phyloP scores from a whole-genome alignment of 2,329 filamentous ascomycete species.

The Claviceps citrina region DNA sequence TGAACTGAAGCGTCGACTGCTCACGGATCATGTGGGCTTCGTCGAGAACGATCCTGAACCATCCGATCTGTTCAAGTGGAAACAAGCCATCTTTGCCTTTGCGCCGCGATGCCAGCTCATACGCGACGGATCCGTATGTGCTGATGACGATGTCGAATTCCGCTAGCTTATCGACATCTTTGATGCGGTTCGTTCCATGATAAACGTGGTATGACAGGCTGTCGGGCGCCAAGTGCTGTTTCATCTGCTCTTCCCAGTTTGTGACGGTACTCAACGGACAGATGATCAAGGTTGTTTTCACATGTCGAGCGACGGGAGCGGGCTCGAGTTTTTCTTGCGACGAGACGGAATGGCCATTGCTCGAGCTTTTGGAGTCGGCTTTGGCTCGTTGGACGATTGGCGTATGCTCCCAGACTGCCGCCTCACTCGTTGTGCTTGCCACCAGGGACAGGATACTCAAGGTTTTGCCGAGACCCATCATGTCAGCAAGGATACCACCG shows the following conservation, averaged over 20 bases:
- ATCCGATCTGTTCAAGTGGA: constrained; percentile 65
- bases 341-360: constrained; percentile 10
- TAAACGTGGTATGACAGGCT: constrained; percentile 66
- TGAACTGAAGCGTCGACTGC: constrained; percentile 64
- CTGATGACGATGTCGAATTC: constrained; percentile 77
- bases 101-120: constrained; percentile 53
- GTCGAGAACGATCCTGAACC: constrained; percentile 87
- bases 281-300: constrained; percentile 67
- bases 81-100: constrained; percentile 43
- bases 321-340: constrained; percentile 29
- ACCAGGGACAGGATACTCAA: constrained; percentile 73
- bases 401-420: constrained; percentile 43
- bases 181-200: constrained; percentile 64
- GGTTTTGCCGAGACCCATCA: constrained; percentile 83
- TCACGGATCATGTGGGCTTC: constrained; percentile 93
- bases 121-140: constrained; percentile 77
- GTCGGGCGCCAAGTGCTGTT: constrained; percentile 54
- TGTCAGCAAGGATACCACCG: constrained; percentile 65
- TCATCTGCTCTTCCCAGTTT: constrained; percentile 91
- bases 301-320: constrained; percentile 46
- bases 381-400: constrained; percentile 34
- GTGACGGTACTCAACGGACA: constrained; percentile 81
- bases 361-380: constrained; percentile 23
- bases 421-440: constrained; percentile 46
- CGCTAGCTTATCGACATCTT: constrained; percentile 51